A percentile compares a stretch with the other conserved stretches of the same genome.
phyloP scores from a whole-genome alignment of 352 stramenopile species.

The Globisporangium paroecandrum region DNA sequence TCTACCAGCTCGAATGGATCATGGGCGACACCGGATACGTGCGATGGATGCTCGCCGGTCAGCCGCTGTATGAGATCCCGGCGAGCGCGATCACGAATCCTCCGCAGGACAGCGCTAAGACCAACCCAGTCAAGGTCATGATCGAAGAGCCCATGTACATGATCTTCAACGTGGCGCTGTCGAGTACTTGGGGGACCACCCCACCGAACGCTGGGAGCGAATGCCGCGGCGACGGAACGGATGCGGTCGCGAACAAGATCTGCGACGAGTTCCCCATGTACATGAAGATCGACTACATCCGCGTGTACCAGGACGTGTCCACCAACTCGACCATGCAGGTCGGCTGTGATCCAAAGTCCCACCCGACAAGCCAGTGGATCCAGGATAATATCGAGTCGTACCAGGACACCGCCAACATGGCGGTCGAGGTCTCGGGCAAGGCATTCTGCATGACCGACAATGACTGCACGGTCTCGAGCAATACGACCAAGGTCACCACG shows the following conservation, averaged over 20 bases:
- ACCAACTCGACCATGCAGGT: conserved; percentile 19
- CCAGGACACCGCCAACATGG: conserved; percentile 23
- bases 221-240: conserved; percentile 24
- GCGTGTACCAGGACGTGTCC: conserved; percentile 68
- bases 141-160: conserved; percentile 49
- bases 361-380: conserved; percentile 38
- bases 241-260: conserved; percentile 30
- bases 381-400: conserved; percentile 30
- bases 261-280: conserved; percentile 47
- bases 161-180: conserved; percentile 56
- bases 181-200: conserved; percentile 28
- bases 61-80: conserved; percentile 86
- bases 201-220: conserved; percentile 32
- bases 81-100: conserved; percentile 46
- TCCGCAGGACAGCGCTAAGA: conserved; percentile 38
- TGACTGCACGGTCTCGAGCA: conserved; percentile 32
- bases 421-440: conserved; percentile 21
- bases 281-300: conserved; percentile 84
- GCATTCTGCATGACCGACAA: conserved; percentile 25
- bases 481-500: conserved; percentile 23
- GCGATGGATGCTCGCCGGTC: conserved; percentile 61
- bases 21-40: conserved; percentile 55
- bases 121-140: conserved; percentile 61
- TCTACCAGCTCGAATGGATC: conserved; percentile 74
- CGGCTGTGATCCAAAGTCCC: conserved; percentile 29